Conservation (phyloP, 1,139 yeast genomes). For the Petasospora rhodanensis region DNA sequence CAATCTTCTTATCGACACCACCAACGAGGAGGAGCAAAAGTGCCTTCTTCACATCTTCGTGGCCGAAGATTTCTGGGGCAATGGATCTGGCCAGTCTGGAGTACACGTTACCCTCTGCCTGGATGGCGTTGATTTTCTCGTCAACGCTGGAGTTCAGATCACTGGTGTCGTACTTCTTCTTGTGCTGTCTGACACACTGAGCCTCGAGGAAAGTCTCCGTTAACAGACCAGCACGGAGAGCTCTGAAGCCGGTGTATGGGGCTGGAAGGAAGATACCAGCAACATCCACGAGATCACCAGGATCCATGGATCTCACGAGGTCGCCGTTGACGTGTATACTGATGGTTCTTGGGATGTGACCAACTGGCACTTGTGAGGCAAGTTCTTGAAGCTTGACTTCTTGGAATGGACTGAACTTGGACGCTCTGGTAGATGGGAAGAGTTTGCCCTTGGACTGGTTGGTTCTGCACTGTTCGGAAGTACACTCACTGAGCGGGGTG, state of each 20-base stretch:
- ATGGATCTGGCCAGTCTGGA: conserved; percentile 80
- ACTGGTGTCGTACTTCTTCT: conserved; percentile 73
- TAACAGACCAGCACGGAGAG: conserved; percentile 83
- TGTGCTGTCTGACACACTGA: conserved; percentile 80
- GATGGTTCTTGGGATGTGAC: conserved; percentile 90
- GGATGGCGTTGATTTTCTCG: conserved; percentile 49
- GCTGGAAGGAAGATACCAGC: conserved; percentile 90
- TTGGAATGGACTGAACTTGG: conserved; percentile 91
- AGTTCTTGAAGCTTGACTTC: conserved; percentile 93
- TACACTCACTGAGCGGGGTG: conserved; percentile 82
- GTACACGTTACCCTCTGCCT: conserved; percentile 65
- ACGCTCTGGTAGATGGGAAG: conserved; percentile 91
- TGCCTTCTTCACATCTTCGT: conserved; percentile 89
- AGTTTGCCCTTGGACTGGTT: conserved; percentile 86
- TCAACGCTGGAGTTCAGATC: conserved; percentile 56
- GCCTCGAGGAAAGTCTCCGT: conserved; percentile 94
- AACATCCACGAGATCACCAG: conserved; percentile 93
- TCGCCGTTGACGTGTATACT: conserved; percentile 87
- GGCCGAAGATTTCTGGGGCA: conserved; percentile 98
- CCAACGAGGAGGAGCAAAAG: conserved; percentile 80
- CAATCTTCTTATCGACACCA: conserved; percentile 91
- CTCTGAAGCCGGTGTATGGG: conserved; percentile 94
- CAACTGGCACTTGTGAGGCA: conserved; percentile 95
- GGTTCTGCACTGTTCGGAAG: conserved; percentile 70
- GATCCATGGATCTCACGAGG: conserved; percentile 78